Conservation (phyloP, 306 rosid species). For the Vicia villosa region DNA sequence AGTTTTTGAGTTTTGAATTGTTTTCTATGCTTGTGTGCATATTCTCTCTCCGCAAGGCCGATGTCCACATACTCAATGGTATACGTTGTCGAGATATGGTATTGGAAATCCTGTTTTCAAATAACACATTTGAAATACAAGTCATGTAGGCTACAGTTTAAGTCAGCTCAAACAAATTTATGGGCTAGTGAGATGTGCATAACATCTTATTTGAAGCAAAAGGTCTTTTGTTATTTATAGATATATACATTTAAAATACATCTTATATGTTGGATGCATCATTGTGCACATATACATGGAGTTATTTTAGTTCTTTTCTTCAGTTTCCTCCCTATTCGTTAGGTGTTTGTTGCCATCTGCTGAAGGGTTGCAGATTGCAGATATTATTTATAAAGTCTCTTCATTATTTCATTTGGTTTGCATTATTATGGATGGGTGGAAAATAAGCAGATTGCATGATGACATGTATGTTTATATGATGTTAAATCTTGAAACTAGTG, state of each 20-base stretch:
- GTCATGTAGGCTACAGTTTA: background rate
- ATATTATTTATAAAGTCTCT: background rate
- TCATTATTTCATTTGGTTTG: background rate
- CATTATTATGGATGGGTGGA: background rate
- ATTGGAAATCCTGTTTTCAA: too few relatives aligned
- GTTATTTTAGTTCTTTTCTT: background rate
- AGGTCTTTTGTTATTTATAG: background rate
- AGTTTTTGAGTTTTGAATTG: too few relatives aligned
- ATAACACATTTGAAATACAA: background rate
- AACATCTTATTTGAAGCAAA: constrained; percentile 14
- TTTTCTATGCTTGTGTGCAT: too few relatives aligned
- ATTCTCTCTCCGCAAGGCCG: too few relatives aligned
- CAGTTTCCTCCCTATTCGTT: background rate
- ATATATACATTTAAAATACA: background rate
- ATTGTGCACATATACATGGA: background rate
- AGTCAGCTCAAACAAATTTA: background rate
- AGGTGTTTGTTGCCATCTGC: background rate
- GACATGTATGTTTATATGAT: too few relatives aligned
- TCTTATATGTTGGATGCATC: background rate
- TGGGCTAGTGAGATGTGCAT: constrained; percentile 21
- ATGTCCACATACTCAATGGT: too few relatives aligned
- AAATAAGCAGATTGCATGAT: background rate
- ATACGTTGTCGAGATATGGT: too few relatives aligned
- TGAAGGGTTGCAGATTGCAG: background rate
- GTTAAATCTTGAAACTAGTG: too few relatives aligned